Evolutionary conservation across 345 rosid species (phyloP).

Genomic region (Citropsis articulata): DNA sequence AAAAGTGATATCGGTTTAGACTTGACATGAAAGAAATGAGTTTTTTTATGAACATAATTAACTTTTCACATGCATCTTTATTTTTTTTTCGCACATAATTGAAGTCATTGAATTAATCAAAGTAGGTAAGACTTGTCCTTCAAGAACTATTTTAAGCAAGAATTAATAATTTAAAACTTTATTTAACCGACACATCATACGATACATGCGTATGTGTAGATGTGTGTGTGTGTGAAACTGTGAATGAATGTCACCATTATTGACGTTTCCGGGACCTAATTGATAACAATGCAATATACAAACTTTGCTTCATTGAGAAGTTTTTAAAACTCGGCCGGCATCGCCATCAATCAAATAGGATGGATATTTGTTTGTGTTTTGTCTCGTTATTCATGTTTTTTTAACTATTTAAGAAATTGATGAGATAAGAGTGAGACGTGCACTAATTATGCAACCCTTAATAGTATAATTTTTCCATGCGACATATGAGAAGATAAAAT

Average conservation of each 20-base stretch:
- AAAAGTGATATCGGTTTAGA: not conserved
- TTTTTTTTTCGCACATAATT: not conserved
- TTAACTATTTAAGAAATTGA: not conserved
- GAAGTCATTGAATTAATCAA: not conserved
- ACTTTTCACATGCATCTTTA: not conserved
- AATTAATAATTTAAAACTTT: not conserved
- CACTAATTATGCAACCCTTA: not conserved
- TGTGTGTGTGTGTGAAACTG: too few species aligned
- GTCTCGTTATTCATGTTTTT: not conserved
- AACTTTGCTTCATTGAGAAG: not conserved
- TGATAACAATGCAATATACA: not conserved
- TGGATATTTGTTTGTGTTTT: not conserved
- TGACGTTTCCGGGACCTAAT: not conserved
- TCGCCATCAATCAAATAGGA: not conserved
- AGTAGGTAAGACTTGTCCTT: not conserved
- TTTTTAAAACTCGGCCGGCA: not conserved
- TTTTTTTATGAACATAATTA: not conserved
- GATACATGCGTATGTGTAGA: accelerated
- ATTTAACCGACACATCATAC: not conserved
- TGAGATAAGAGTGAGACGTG: not conserved
- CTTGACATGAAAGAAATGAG: not conserved
- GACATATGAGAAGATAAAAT: not conserved
- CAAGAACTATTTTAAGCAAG: not conserved
- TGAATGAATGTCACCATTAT: not conserved
- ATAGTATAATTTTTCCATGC: not conserved